A percentile compares a stretch with the other conserved stretches of the same genome.
Conservation (phyloP, 768 basidiomycete species). For the Trametes cingulata region DNA sequence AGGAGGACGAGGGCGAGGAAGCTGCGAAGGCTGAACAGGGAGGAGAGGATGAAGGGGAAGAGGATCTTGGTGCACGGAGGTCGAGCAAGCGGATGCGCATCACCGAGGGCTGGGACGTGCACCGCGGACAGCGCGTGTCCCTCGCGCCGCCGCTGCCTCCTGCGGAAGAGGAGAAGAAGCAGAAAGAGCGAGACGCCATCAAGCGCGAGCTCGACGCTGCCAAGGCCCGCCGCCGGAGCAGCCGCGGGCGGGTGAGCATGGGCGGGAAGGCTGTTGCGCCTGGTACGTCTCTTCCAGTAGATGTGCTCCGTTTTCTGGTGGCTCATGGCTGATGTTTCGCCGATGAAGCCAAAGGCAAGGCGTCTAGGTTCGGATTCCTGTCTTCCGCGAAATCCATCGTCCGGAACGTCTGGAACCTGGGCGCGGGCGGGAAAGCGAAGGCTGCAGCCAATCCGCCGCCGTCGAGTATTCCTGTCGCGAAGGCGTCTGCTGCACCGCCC, state of each 20-base stretch:
- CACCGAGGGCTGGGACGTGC: slow-evolving; percentile 36
- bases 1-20: slow-evolving; percentile 30
- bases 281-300: slow-evolving; percentile 35
- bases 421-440: slow-evolving; percentile 35
- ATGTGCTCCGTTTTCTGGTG: slow-evolving; percentile 3
- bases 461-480: slow-evolving; percentile 33
- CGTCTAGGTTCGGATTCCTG: slow-evolving; percentile 69
- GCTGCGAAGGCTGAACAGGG: slow-evolving; percentile 50
- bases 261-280: slow-evolving; percentile 31
- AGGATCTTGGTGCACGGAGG: slow-evolving; percentile 36
- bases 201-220: slow-evolving; percentile 65
- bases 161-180: slow-evolving; percentile 35
- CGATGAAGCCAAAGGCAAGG: slow-evolving; percentile 42
- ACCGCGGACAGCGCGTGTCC: slow-evolving; percentile 39
- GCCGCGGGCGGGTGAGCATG: slow-evolving; percentile 49
- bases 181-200: slow-evolving; percentile 57
- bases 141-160: slow-evolving; percentile 30
- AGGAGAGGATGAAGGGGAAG: slow-evolving; percentile 39
- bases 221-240: slow-evolving; percentile 70
- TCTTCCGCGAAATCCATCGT: slow-evolving; percentile 70
- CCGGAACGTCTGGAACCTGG: slow-evolving; percentile 71
- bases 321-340: slow-evolving; percentile 5
- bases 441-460: slow-evolving; percentile 16
- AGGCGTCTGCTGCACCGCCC: slow-evolving; percentile 18
- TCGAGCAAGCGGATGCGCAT: slow-evolving; percentile 48